These are phyloP conservation scores for Alternaria sp. DNA, from an alignment of 2,329 filamentous ascomycete species.

Conservation along the genomic window DNA sequence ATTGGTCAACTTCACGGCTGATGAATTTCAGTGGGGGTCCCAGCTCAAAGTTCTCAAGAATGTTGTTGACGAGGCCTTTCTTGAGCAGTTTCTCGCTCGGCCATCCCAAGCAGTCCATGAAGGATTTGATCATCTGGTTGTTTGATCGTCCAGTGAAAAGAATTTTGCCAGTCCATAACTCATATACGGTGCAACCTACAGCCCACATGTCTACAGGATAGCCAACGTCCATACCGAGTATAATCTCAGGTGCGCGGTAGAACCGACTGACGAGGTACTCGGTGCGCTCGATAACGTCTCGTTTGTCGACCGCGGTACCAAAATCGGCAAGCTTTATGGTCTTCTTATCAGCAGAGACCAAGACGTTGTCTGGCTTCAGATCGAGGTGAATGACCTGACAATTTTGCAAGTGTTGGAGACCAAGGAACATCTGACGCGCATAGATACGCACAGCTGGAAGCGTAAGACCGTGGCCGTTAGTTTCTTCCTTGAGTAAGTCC, in stretches of 20 bases:
- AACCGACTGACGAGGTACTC: constrained; percentile 97
- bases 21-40: constrained; percentile 79
- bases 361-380: constrained; percentile 96
- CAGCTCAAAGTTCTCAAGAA: constrained; percentile 72
- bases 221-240: constrained; percentile 94
- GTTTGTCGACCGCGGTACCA: constrained; percentile 91
- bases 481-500: constrained; percentile 91
- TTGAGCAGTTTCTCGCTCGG: constrained; percentile 89
- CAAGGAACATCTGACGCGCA: constrained; percentile 92
- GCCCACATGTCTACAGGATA: constrained; percentile 98
- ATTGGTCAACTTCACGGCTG: constrained; percentile 72
- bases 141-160: constrained; percentile 94
- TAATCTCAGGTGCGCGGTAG: constrained; percentile 96
- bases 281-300: constrained; percentile 84
- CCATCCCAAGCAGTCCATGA: constrained; percentile 95
- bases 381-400: constrained; percentile 96
- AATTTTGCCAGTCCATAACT: constrained; percentile 97
- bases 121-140: constrained; percentile 96
- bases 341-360: constrained; percentile 67
- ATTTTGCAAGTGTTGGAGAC: constrained; percentile 84
- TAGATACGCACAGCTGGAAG: constrained; percentile 86
- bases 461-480: constrained; percentile 83
- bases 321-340: constrained; percentile 94
- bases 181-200: constrained; percentile 94
- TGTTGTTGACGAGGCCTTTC: constrained; percentile 69